Evolutionary conservation across 75 land plant species (phyloP).

Genomic region (Picea sitchensis): DNA sequence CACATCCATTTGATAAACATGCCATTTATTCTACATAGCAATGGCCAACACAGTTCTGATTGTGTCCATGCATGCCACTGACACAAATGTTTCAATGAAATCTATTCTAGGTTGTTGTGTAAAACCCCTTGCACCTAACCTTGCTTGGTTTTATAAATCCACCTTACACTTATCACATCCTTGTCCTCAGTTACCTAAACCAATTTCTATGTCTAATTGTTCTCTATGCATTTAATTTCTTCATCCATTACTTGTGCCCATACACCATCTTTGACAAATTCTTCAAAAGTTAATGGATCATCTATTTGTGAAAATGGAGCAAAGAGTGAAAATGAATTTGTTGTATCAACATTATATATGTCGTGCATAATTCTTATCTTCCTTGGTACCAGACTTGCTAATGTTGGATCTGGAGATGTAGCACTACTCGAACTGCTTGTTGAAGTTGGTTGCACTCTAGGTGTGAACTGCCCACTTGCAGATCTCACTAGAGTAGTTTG

Average conservation of each 20-base stretch:
- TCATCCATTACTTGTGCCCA: constrained; percentile 11
- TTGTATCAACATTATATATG: background rate
- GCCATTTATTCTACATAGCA: constrained; percentile 7
- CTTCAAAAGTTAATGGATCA: background rate
- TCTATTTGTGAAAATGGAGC: background rate
- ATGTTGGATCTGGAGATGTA: background rate
- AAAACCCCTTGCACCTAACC: constrained; percentile 10
- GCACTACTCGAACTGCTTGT: background rate
- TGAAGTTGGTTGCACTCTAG: background rate
- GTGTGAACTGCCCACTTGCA: background rate
- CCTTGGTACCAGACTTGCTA: background rate
- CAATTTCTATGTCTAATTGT: constrained; percentile 16
- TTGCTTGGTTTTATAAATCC: constrained; percentile 7
- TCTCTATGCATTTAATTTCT: constrained; percentile 10
- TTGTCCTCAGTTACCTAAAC: background rate
- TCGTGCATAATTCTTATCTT: background rate
- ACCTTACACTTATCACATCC: background rate
- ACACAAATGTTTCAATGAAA: constrained; percentile 12
- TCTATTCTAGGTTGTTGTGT: background rate
- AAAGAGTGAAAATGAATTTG: background rate
- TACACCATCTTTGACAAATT: constrained; percentile 4
- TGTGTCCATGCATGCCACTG: constrained; percentile 4
- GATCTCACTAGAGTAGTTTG: background rate
- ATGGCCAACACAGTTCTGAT: constrained; percentile 7
- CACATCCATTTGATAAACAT: constrained; percentile 17